Percentiles rank a stretch among this genome's conserved stretches.
phyloP scores from a whole-genome alignment of 1,284 basidiomycete species.

The Inonotus obliquus region DNA sequence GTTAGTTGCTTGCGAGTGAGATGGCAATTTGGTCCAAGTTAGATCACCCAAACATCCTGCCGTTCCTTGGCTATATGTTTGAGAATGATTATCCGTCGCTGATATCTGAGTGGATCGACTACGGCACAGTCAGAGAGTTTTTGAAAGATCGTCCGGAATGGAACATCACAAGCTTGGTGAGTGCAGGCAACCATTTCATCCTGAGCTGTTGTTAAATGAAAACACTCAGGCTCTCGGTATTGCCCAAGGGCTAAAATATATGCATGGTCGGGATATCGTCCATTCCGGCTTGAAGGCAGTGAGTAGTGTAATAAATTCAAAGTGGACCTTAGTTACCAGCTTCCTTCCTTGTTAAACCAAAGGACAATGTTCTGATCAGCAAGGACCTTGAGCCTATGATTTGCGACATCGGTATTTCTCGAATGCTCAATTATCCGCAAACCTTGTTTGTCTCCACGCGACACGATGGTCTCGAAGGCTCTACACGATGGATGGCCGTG shows the following conservation, averaged over 20 bases:
- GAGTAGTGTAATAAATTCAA: not conserved
- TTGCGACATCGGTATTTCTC: constrained; percentile 9
- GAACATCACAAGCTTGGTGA: not conserved
- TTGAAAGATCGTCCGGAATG: not conserved
- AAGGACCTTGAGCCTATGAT: not conserved
- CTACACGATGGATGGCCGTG: constrained; percentile 10
- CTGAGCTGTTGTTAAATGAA: not conserved
- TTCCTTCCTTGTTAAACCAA: not conserved
- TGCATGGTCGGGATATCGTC: not conserved
- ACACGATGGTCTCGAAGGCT: not conserved
- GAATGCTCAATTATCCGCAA: not conserved
- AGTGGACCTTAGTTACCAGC: no score
- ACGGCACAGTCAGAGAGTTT: constrained; percentile 1
- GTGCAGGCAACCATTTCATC: not conserved
- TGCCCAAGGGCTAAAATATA: constrained; percentile 9
- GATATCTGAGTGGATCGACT: constrained; percentile 15
- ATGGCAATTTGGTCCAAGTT: constrained; percentile 11
- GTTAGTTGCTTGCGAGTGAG: constrained; percentile 6
- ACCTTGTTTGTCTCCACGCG: not conserved
- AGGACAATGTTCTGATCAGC: constrained; percentile 10
- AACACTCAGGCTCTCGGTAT: not conserved
- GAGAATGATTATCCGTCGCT: constrained; percentile 7
- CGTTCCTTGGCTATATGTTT: constrained; percentile 7
- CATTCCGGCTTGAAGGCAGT: constrained; percentile 10
- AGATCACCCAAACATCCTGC: constrained; percentile 5